phyloP scores from a whole-genome alignment of 345 rosid species.

The Orychophragmus violaceus region DNA sequence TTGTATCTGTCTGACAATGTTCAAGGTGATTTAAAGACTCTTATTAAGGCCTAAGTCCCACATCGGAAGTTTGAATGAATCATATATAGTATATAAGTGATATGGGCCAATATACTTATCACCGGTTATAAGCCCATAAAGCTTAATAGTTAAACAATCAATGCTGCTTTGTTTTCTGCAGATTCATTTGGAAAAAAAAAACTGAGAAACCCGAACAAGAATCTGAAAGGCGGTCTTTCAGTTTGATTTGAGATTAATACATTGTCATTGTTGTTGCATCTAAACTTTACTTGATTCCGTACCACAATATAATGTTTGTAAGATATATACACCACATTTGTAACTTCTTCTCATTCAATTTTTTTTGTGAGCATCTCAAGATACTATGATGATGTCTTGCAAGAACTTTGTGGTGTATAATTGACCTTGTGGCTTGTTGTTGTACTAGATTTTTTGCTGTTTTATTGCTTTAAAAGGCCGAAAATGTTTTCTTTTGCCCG shows the following conservation, averaged over 20 bases:
- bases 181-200: neutral
- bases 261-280: slow-evolving; percentile 6
- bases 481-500: too few species aligned
- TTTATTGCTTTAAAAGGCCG: too few species aligned
- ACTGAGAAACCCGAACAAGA: neutral
- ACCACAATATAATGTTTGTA: neutral
- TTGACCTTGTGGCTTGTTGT: neutral
- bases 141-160: too few species aligned
- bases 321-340: neutral
- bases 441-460: too few species aligned
- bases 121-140: too few species aligned
- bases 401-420: slow-evolving; percentile 4
- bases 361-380: neutral
- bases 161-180: slow-evolving; percentile 18
- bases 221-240: neutral
- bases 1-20: slow-evolving; percentile 34
- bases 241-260: neutral
- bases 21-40: slow-evolving; percentile 6
- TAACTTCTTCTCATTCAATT: neutral
- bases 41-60: too few species aligned
- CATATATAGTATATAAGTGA: too few species aligned
- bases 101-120: too few species aligned
- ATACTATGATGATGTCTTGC: neutral
- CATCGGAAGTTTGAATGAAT: too few species aligned
- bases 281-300: neutral